A percentile compares a stretch with the other conserved stretches of the same genome.
These are phyloP conservation scores for Mortierella sp. DNA, from an alignment of 371 early-diverging fungal genomes.

Conservation along the genomic window DNA sequence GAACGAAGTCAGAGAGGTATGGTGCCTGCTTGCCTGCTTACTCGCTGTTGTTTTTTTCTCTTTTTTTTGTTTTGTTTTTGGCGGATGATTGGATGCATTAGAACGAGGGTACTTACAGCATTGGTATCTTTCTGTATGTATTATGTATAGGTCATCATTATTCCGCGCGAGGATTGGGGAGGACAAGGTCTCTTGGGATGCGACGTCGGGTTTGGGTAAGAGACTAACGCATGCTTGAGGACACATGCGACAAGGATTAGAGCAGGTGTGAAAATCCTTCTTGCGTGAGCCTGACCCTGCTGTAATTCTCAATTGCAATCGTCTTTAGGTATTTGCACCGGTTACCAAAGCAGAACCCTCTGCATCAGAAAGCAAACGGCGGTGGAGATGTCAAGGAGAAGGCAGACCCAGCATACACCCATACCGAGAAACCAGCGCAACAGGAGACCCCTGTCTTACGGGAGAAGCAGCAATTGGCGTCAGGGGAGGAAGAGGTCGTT, in stretches of 20 bases:
- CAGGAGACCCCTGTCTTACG: neutral
- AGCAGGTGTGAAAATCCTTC: too few species aligned
- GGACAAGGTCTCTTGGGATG: conserved; percentile 78
- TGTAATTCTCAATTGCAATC: neutral
- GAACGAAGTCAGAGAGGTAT: conserved; percentile 75
- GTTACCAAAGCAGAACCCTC: conserved; percentile 7
- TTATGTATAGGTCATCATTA: conserved; percentile 66
- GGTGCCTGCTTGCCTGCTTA: neutral
- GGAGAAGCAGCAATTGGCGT: neutral
- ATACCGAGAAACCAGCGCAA: neutral
- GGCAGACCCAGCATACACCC: neutral
- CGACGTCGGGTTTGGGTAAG: conserved; percentile 77
- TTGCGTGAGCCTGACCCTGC: neutral
- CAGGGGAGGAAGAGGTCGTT: too few species aligned
- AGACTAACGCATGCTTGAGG: neutral
- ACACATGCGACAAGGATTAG: too few species aligned
- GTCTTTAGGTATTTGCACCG: conserved; percentile 22
- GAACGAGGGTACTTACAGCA: neutral
- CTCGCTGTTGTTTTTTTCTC: neutral
- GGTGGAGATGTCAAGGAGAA: neutral
- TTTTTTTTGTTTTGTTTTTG: neutral
- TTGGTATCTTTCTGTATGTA: neutral
- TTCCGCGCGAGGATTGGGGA: conserved; percentile 79
- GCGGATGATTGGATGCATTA: neutral
- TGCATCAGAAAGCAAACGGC: neutral